A percentile compares a stretch with the other conserved stretches of the same genome.
phyloP scores from a whole-genome alignment of 768 basidiomycete species.

The Fomitopsis serialis region DNA sequence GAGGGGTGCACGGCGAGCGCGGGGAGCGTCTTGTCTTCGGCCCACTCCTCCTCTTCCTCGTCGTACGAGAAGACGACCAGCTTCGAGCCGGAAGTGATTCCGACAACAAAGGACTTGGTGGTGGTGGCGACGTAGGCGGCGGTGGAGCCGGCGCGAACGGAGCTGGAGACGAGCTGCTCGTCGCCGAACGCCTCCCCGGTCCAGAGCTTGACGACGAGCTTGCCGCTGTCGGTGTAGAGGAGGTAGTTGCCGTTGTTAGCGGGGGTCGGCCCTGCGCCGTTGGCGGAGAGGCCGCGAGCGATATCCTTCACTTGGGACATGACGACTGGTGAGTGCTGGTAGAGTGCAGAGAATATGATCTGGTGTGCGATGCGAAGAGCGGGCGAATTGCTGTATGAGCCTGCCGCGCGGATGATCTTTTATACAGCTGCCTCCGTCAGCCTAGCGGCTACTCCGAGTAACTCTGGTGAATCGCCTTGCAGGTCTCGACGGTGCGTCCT shows the following conservation, averaged over 20 bases:
- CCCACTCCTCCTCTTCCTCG: constrained; percentile 4
- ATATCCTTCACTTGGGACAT: not conserved
- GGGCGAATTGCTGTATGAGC: not conserved
- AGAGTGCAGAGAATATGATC: too few relatives aligned
- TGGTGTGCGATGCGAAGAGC: too few relatives aligned
- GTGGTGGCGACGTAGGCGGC: not conserved
- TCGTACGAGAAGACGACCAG: not conserved
- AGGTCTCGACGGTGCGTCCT: too few relatives aligned
- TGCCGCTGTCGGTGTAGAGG: constrained; percentile 1
- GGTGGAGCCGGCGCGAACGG: not conserved
- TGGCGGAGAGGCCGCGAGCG: not conserved
- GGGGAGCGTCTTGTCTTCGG: not conserved
- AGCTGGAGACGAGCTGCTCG: not conserved
- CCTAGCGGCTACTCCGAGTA: too few relatives aligned
- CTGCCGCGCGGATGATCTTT: too few relatives aligned
- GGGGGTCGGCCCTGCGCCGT: not conserved
- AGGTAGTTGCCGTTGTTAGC: not conserved
- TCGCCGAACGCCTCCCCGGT: not conserved
- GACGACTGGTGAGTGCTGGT: too few relatives aligned
- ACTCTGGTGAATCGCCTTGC: too few relatives aligned
- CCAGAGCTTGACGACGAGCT: not conserved
- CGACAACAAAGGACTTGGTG: not conserved
- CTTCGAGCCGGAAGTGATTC: not conserved
- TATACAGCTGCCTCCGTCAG: too few relatives aligned
- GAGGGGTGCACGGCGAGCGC: not conserved